These are phyloP conservation scores for Dryas integrifolia DNA, from an alignment of 331 rosid genomes.

Conservation along the genomic window DNA sequence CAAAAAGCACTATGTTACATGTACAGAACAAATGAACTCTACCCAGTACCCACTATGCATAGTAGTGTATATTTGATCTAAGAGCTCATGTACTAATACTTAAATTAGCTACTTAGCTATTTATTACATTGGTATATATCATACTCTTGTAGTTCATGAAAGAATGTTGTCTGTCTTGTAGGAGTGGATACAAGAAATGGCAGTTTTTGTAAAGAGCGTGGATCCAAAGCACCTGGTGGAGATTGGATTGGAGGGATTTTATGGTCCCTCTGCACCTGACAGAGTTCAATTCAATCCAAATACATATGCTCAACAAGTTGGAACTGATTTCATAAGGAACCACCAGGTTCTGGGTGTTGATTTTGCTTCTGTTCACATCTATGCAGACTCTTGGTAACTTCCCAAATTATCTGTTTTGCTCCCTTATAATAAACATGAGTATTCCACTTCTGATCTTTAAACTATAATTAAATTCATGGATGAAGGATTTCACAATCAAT, in stretches of 20 bases:
- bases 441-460: conserved; percentile 25
- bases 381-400: conserved; percentile 77
- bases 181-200: conserved; percentile 97
- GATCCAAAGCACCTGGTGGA: conserved; percentile 91
- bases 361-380: conserved; percentile 83
- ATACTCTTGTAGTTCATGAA: background rate
- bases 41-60: no score
- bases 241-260: conserved; percentile 91
- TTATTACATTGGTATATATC: background rate
- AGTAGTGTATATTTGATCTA: no score
- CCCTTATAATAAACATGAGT: background rate
- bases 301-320: conserved; percentile 82
- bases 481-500: conserved; percentile 74
- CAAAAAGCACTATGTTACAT: no score
- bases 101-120: background rate
- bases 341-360: conserved; percentile 84
- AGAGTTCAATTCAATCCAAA: conserved; percentile 84
- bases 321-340: conserved; percentile 89
- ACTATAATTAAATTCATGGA: conserved; percentile 11
- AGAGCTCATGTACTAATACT: background rate
- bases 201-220: conserved; percentile 73
- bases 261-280: conserved; percentile 87
- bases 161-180: conserved; percentile 26
- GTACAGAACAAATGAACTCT: no score
- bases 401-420: background rate